phyloP scores from a whole-genome alignment of 805 yeast species.

The Candida arabinofermentans region DNA sequence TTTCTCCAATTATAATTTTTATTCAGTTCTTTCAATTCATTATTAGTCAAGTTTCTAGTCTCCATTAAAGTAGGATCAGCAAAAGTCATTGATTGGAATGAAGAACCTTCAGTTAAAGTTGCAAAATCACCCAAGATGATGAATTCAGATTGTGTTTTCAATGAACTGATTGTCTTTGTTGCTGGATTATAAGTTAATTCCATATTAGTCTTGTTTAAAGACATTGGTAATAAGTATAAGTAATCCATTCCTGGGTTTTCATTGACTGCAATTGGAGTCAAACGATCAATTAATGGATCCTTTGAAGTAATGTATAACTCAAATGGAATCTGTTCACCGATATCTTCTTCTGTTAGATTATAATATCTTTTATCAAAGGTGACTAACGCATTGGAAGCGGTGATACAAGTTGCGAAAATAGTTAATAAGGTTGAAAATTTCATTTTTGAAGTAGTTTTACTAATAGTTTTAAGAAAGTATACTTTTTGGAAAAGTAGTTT shows the following conservation, averaged over 20 bases:
- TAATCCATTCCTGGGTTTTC: conserved; percentile 17
- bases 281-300: neutral
- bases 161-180: conserved; percentile 5
- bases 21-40: neutral
- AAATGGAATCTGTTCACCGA: neutral
- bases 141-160: conserved; percentile 8
- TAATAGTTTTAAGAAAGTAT: no score
- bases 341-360: neutral
- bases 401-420: neutral
- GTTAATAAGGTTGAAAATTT: neutral
- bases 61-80: neutral
- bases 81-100: conserved; percentile 4
- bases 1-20: neutral
- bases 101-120: conserved; percentile 9
- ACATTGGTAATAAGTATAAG: conserved; percentile 9
- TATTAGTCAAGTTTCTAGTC: conserved; percentile 3
- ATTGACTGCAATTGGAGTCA: conserved; percentile 12
- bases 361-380: neutral
- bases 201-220: conserved; percentile 8
- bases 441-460: neutral
- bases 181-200: conserved; percentile 7
- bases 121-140: conserved; percentile 10
- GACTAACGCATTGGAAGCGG: neutral
- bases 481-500: no score
- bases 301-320: neutral